Evolutionary conservation across 768 basidiomycete genomes (phyloP).

Genomic region (Suillus occidentalis): DNA sequence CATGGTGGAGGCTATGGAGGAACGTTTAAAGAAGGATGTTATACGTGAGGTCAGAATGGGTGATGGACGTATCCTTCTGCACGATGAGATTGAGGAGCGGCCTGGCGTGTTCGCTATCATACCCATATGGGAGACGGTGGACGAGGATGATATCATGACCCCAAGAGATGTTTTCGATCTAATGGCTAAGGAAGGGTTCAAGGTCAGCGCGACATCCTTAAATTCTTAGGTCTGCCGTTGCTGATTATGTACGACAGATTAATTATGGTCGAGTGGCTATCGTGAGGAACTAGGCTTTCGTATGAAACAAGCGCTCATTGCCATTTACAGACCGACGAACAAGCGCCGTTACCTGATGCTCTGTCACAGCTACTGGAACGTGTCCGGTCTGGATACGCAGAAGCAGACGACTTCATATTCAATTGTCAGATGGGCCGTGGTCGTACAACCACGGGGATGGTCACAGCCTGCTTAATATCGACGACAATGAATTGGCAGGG

Average conservation of each 20-base stretch:
- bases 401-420: slow-evolving; percentile 81
- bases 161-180: slow-evolving; percentile 78
- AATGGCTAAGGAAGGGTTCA: slow-evolving; percentile 76
- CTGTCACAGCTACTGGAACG: slow-evolving; percentile 77
- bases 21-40: slow-evolving; percentile 84
- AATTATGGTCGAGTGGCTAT: slow-evolving; percentile 90
- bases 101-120: slow-evolving; percentile 89
- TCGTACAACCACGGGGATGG: slow-evolving; percentile 95
- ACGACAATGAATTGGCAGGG: slow-evolving; percentile 63
- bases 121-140: slow-evolving; percentile 91
- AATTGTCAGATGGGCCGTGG: slow-evolving; percentile 97
- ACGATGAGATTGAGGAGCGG: slow-evolving; percentile 93
- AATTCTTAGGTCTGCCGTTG: not conserved
- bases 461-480: slow-evolving; percentile 83
- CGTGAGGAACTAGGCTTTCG: slow-evolving; percentile 44
- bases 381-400: slow-evolving; percentile 55
- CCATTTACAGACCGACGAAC: slow-evolving; percentile 86
- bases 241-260: slow-evolving; percentile 46
- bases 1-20: slow-evolving; percentile 91
- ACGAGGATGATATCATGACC: slow-evolving; percentile 81
- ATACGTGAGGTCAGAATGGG: slow-evolving; percentile 73
- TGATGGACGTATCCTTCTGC: slow-evolving; percentile 79
- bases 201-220: slow-evolving; percentile 41
- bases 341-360: slow-evolving; percentile 89
- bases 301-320: slow-evolving; percentile 3